Conservation (phyloP, 1,284 basidiomycete species). For the Pyrrhoderma lamaoense region DNA sequence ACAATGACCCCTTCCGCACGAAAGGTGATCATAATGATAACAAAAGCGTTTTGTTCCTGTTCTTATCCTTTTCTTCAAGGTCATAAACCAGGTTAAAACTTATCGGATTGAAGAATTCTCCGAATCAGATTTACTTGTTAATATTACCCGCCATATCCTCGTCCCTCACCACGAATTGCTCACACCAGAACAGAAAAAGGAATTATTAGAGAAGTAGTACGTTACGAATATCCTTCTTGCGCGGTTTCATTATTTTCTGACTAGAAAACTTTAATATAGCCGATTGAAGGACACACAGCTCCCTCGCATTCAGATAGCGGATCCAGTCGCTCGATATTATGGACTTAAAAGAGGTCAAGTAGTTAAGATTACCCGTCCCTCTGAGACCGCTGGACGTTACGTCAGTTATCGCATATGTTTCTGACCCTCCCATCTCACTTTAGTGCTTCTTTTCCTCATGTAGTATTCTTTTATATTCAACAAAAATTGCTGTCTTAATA, state of each 20-base stretch:
- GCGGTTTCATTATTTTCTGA: constrained; percentile 3
- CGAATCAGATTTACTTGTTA: constrained; percentile 93
- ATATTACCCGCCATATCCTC: constrained; percentile 93
- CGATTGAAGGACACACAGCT: constrained; percentile 97
- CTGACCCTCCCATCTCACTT: not conserved
- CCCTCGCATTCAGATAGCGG: constrained; percentile 91
- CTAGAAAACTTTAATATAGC: constrained; percentile 36
- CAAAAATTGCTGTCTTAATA: not conserved
- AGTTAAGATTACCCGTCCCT: constrained; percentile 95
- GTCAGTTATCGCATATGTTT: constrained; percentile 87
- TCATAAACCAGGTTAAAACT: constrained; percentile 81
- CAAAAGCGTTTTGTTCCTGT: not conserved
- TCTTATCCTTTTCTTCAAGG: constrained; percentile 39
- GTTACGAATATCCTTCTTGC: constrained; percentile 29
- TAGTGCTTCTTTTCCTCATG: constrained; percentile 32
- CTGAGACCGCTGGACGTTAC: constrained; percentile 95
- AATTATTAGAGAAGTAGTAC: constrained; percentile 88
- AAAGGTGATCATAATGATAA: constrained; percentile 52
- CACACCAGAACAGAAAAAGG: constrained; percentile 79
- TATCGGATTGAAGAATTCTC: constrained; percentile 95
- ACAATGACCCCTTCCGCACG: constrained; percentile 96
- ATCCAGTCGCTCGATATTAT: constrained; percentile 97
- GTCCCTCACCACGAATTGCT: constrained; percentile 94
- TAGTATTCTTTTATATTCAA: not conserved
- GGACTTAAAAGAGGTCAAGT: constrained; percentile 93